Evolutionary conservation across 2,329 filamentous ascomycete genomes (phyloP).

Genomic region (Aspergillus sp.): DNA sequence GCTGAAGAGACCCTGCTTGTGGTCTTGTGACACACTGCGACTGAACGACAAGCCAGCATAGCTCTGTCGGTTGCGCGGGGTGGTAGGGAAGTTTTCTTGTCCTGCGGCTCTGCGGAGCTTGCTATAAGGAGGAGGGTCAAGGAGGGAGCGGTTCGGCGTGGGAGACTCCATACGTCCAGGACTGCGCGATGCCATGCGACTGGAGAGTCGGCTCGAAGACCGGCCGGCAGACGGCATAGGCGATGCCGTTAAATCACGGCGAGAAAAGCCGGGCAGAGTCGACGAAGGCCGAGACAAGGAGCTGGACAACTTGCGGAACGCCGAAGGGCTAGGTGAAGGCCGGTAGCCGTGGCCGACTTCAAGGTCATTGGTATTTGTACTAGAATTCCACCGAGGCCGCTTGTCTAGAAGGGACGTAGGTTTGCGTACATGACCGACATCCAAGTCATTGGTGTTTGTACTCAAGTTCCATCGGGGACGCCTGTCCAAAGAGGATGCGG

Average conservation of each 20-base stretch:
- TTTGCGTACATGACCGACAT: constrained; percentile 68
- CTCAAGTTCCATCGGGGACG: constrained; percentile 73
- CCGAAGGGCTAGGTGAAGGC: constrained; percentile 59
- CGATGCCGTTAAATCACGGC: constrained; percentile 43
- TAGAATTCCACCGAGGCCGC: constrained; percentile 71
- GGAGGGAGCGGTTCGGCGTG: constrained; percentile 23
- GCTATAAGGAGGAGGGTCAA: constrained; percentile 44
- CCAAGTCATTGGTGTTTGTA: constrained; percentile 65
- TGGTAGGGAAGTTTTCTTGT: constrained; percentile 21
- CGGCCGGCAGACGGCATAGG: constrained; percentile 32
- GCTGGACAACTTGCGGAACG: constrained; percentile 45
- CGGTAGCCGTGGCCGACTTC: constrained; percentile 69
- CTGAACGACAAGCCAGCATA: constrained; percentile 34
- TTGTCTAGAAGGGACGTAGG: constrained; percentile 50
- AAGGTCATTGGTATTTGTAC: constrained; percentile 66
- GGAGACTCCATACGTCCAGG: constrained; percentile 29
- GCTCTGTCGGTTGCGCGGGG: constrained; percentile 39
- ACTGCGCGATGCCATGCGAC: constrained; percentile 32
- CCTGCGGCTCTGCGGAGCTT: constrained; percentile 34
- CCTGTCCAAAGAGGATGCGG: constrained; percentile 46
- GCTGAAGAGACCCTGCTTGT: constrained; percentile 18
- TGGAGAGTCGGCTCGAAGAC: constrained; percentile 34
- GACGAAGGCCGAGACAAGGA: constrained; percentile 39
- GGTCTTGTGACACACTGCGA: constrained; percentile 25
- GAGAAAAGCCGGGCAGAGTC: constrained; percentile 38